Conservation (phyloP, 495 filamentous ascomycete species). For the Xylaria flabelliformis region DNA sequence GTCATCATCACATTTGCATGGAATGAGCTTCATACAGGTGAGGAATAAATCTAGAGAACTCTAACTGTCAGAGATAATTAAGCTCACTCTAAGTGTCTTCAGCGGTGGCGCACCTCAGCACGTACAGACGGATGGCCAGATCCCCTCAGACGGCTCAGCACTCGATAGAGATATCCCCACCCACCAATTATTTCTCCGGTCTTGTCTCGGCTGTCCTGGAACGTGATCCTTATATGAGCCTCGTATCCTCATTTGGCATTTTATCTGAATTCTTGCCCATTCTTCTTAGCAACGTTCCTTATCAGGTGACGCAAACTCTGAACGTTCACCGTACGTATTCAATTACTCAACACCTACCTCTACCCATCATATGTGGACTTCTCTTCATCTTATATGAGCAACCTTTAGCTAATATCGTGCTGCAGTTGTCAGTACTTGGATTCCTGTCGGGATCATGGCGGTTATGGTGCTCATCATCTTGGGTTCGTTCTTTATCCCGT, state of each 20-base stretch:
- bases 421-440: constrained; percentile 40
- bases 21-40: constrained; percentile 26
- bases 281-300: constrained; percentile 50
- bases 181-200: constrained; percentile 45
- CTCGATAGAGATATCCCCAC: constrained; percentile 46
- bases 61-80: constrained; percentile 1
- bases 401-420: constrained; percentile 1
- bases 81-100: constrained; percentile 13
- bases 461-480: constrained; percentile 46
- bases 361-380: not conserved
- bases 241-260: constrained; percentile 42
- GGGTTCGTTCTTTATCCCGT: constrained; percentile 37
- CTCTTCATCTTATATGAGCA: not conserved
- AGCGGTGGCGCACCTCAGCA: constrained; percentile 36
- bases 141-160: constrained; percentile 35
- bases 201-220: constrained; percentile 43
- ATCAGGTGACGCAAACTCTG: constrained; percentile 43
- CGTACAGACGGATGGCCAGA: constrained; percentile 41
- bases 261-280: constrained; percentile 49
- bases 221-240: constrained; percentile 39
- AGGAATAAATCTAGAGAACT: constrained; percentile 10
- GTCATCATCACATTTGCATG: constrained; percentile 53
- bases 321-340: constrained; percentile 35
- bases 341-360: constrained; percentile 9
- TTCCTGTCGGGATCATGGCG: constrained; percentile 43